Conservation (phyloP, 306 rosid species). For the Cicer judaicum region DNA sequence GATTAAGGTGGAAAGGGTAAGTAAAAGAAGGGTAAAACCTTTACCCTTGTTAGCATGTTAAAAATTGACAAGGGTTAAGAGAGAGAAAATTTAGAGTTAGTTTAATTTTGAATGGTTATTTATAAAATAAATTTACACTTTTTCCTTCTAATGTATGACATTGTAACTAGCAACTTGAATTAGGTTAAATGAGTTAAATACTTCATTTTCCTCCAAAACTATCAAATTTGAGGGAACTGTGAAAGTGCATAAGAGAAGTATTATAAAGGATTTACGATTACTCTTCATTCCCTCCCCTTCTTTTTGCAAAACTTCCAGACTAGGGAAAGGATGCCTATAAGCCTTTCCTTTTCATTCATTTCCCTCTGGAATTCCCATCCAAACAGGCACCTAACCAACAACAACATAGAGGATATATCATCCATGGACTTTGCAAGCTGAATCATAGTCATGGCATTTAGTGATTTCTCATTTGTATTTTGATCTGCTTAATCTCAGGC, state of each 20-base stretch:
- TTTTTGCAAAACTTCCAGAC: background rate
- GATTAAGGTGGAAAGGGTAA: background rate
- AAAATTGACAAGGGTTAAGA: background rate
- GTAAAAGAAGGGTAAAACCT: background rate
- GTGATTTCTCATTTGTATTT: conserved; percentile 35
- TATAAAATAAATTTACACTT: background rate
- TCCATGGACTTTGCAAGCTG: conserved; percentile 18
- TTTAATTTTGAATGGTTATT: background rate
- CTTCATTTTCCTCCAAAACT: background rate
- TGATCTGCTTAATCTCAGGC: conserved; percentile 48
- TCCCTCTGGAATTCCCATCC: background rate
- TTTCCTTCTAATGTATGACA: background rate
- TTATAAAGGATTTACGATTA: conserved; percentile 6
- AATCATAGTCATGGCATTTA: conserved; percentile 21
- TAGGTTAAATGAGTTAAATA: background rate
- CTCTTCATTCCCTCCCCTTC: background rate
- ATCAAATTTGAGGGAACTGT: background rate
- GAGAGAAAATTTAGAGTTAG: background rate
- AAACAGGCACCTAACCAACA: background rate
- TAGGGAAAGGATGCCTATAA: background rate
- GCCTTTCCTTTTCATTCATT: background rate
- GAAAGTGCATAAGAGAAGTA: background rate
- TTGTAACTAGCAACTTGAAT: background rate
- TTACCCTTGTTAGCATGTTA: conserved; percentile 9
- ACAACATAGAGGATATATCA: background rate